Evolutionary conservation across 257 asterid genomes (phyloP).

Genomic region (Solanum corneliomulleri): DNA sequence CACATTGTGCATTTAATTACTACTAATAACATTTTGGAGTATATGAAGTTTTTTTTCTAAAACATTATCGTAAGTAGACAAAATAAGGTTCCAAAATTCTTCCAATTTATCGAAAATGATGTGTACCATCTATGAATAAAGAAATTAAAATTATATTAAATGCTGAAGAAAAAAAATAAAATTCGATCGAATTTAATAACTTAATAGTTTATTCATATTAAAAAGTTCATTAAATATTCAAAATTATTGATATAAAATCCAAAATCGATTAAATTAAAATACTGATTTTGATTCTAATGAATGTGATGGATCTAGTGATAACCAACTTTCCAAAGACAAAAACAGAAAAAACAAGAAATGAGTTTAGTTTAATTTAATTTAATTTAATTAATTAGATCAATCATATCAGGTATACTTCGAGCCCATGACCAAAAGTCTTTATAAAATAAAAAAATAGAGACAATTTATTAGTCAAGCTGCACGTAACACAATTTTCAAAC

Average conservation of each 20-base stretch:
- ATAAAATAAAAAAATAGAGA: background rate
- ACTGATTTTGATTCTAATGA: background rate
- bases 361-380: background rate
- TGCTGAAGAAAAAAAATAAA: too few relatives aligned
- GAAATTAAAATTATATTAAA: background rate
- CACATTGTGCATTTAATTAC: background rate
- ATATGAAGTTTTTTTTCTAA: background rate
- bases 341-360: background rate
- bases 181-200: background rate
- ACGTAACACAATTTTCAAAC: conserved; percentile 7
- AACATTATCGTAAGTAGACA: background rate
- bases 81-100: background rate
- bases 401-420: conserved; percentile 9
- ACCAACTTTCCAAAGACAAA: background rate
- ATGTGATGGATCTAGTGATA: background rate
- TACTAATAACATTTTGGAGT: background rate
- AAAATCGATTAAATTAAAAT: too few relatives aligned
- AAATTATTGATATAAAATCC: too few relatives aligned
- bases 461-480: conserved; percentile 7
- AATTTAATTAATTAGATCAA: background rate
- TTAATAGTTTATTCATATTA: too few relatives aligned
- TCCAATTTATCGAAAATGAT: background rate
- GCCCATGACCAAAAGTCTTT: conserved; percentile 10
- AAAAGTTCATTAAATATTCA: too few relatives aligned
- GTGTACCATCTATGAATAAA: background rate